Percentiles rank a stretch among this genome's conserved stretches.
Evolutionary conservation across 352 stramenopile genomes (phyloP).

Genomic region (Phytophthora niederhauseri): DNA sequence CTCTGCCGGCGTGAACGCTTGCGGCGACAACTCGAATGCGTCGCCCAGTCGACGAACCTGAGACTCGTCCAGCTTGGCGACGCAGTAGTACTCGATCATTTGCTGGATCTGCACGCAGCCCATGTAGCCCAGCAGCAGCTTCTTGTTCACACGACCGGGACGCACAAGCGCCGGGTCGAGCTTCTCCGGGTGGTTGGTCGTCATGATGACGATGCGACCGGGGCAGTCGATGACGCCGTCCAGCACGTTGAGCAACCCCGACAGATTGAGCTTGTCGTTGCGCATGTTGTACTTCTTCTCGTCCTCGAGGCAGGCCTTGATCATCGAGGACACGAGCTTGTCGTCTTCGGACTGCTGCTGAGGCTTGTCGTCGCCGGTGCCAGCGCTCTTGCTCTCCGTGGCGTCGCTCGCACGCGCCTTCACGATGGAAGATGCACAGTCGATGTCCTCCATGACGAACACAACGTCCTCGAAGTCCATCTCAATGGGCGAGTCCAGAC

Average conservation of each 20-base stretch:
- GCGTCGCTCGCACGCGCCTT: constrained; percentile 47
- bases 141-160: constrained; percentile 90
- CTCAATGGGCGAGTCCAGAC: constrained; percentile 60
- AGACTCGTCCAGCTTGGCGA: constrained; percentile 27
- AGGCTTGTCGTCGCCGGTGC: constrained; percentile 5
- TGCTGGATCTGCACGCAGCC: constrained; percentile 37
- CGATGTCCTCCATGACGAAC: constrained; percentile 91
- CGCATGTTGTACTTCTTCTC: constrained; percentile 32
- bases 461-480: constrained; percentile 84
- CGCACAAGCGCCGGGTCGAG: constrained; percentile 91
- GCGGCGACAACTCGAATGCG: constrained; percentile 22
- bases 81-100: constrained; percentile 78
- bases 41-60: constrained; percentile 13
- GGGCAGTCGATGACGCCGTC: constrained; percentile 91
- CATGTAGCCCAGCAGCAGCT: constrained; percentile 78
- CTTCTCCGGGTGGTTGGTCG: constrained; percentile 93
- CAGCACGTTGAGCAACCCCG: constrained; percentile 88
- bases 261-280: constrained; percentile 70
- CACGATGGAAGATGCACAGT: constrained; percentile 78
- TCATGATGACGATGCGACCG: constrained; percentile 92
- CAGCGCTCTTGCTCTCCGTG: constrained; percentile 39
- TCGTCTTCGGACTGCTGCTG: constrained; percentile 27
- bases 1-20: constrained; percentile 51
- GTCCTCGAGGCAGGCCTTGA: constrained; percentile 37
- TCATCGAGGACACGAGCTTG: constrained; percentile 43